These are phyloP conservation scores for Clitocybe nebularis DNA, from an alignment of 1,284 basidiomycete genomes.

Conservation along the genomic window DNA sequence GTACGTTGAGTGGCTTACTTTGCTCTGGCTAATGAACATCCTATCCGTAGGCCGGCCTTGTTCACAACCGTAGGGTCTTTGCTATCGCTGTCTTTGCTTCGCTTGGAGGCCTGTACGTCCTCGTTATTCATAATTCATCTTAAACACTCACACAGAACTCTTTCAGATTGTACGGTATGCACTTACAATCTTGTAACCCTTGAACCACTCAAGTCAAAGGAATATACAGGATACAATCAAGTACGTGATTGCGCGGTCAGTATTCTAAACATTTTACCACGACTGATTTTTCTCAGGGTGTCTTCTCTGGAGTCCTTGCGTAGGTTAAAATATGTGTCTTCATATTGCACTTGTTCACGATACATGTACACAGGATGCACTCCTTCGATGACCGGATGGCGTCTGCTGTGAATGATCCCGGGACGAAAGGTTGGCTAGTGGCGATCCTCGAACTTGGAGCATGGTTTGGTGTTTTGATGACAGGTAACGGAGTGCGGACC, in stretches of 20 bases:
- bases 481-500: constrained; percentile 27
- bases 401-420: constrained; percentile 43
- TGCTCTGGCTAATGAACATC: too few relatives aligned
- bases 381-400: constrained; percentile 55
- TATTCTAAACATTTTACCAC: too few relatives aligned
- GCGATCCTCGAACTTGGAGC: constrained; percentile 68
- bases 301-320: constrained; percentile 69
- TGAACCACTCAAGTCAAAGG: constrained; percentile 2
- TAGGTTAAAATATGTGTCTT: constrained; percentile 22
- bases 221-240: constrained; percentile 56
- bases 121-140: constrained; percentile 5
- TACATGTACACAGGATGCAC: constrained; percentile 41
- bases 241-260: too few relatives aligned
- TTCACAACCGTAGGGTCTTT: constrained; percentile 59
- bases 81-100: constrained; percentile 69
- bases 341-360: constrained; percentile 4
- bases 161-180: constrained; percentile 49
- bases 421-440: constrained; percentile 65
- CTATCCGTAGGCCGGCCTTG: constrained; percentile 60
- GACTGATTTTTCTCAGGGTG: constrained; percentile 44
- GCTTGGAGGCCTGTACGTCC: constrained; percentile 61
- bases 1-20: constrained; percentile 34
- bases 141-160: constrained; percentile 1
- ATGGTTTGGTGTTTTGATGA: constrained; percentile 68
- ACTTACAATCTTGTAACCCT: constrained; percentile 1